Evolutionary conservation across 441 rosid genomes (phyloP), one percentile per base, ranked within the genome.

Genomic region (Pelargonium australe): DNA sequence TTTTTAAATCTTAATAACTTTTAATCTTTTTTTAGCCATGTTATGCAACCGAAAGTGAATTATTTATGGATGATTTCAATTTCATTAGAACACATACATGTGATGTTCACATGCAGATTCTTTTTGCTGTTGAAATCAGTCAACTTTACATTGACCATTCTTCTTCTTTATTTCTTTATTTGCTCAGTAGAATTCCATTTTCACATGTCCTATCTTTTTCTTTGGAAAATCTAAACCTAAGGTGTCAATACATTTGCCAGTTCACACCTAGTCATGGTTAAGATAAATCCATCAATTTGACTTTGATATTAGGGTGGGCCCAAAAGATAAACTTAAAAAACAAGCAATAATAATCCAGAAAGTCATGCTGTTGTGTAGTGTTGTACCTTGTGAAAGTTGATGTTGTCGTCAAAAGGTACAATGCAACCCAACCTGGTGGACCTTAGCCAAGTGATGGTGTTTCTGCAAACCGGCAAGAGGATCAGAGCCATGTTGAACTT

Each of bases 401-500:
- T 89, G 79, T 83, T 90, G 79, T 92, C 97, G 40, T 95, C 93
- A 51, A 95, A 89, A 43, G 98, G 95, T 68, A 92, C 70, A 45
- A 81, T 79, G 14, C 77, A 64, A 66, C 93, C 83, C 64, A 88
- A 86, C 47, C 85, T 76, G 6, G 97, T 90, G 65, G 97, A 87
- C 37, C 99, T 79, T 28, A 95, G 92, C 97, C 96, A 89, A 19
- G 99, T 95, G 76, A 95, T 80, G 5, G 96, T 89, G 79, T 92
- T 95, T 53, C 99, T 85, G 80, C 99, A 95, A 10, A 92, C 99
- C 0, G 99, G 98, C 45, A 95, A 73, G 9, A 95, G 87, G 74
- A 95, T 80, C 5, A 95, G 82, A 76, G 99, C 99, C 99, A 95
- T 92, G 75, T 95, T 95, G 81, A 95, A 82, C 80, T 95, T 95